A percentile compares a stretch with the other conserved stretches of the same genome.
These are phyloP conservation scores for Torrubiellomyces zombiae DNA, from an alignment of 2,329 filamentous ascomycete genomes.

Conservation along the genomic window DNA sequence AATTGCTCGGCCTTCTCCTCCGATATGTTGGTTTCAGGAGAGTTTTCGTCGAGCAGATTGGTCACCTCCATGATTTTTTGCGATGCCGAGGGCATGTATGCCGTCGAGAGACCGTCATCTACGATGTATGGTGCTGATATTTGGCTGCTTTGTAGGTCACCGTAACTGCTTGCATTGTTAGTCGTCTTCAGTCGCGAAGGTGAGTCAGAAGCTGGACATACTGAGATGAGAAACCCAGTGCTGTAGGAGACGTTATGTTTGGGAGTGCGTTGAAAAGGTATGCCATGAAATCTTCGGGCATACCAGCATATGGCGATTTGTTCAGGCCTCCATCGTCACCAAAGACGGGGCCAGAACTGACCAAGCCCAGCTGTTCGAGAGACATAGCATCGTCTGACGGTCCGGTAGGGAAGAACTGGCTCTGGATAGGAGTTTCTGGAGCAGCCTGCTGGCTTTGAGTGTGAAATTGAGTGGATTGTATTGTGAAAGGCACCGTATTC, in stretches of 20 bases:
- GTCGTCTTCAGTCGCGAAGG: constrained; percentile 31
- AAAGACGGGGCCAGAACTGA: constrained; percentile 69
- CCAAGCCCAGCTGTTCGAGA: constrained; percentile 44
- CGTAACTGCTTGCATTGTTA: constrained; percentile 27
- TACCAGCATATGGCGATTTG: constrained; percentile 67
- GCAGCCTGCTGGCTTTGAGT: too few species aligned
- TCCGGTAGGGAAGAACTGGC: too few species aligned
- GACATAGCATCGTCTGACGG: constrained; percentile 48
- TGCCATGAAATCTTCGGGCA: constrained; percentile 75
- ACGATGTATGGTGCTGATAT: constrained; percentile 29
- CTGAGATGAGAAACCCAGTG: too few species aligned
- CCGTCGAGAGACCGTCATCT: constrained; percentile 28
- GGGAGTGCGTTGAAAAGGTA: constrained; percentile 54
- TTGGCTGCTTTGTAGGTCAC: constrained; percentile 27
- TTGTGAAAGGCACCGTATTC: too few species aligned
- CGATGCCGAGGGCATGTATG: constrained; percentile 41
- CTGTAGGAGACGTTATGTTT: constrained; percentile 9
- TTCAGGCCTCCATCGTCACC: constrained; percentile 62
- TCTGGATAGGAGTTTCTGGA: too few species aligned
- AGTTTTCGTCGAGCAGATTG: constrained; percentile 64
- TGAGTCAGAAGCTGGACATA: too few species aligned
- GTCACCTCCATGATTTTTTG: constrained; percentile 83
- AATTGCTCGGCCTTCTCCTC: constrained; percentile 77
- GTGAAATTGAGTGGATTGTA: too few species aligned
- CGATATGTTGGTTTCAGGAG: constrained; percentile 65